Base-by-base conservation (phyloP, 768 basidiomycete genomes). In the Sporobolomyces pararoseus region DNA sequence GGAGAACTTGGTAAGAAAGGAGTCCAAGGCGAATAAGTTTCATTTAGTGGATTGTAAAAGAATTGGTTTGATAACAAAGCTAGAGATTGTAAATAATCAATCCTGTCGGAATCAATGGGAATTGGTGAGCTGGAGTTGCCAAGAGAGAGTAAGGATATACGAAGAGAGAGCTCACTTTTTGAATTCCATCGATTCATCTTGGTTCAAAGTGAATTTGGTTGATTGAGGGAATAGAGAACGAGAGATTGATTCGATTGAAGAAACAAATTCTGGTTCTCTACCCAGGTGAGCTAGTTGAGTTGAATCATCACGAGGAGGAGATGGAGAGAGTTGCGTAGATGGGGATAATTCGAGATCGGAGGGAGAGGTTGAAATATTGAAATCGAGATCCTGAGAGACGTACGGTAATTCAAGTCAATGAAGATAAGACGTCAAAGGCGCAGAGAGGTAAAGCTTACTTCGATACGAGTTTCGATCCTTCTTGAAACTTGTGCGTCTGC, bases 301-400 rank as follows among this genome's bases (percentile, higher is more conserved):
- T 32, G 39, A 57, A 31, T 35, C 27, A 19, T 19, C 13, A 29
- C 23, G 75, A 46, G 46, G 35, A 12, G 77, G 44, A 27, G 46
- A 58, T 27, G 60, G 51, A 0, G 21, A 25, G 37, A 25, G n/a
- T 31, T 23, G 35, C 64, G 58, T 31, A 70, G 9, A 1, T 50
- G 50, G 3, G 13, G 14, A 3, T 50, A 35, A 7, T 39, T 69
- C 57, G 31, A 27, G n/a, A 35, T 65, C 59, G 31, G 17, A 23
- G 14, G 55, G 5, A 23, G 42, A 39, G 0, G 51, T 16, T 42
- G 17, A 65, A 75, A 84, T 82, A 7, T 86, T 88, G 44, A 83
- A 72, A 76, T 87, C 87, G 73, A 87, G 87, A 76, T 87, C 86
- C 27, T 78, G 78, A 17, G 80, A 79, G 39, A n/a, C 39, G 39